Conservation (phyloP, 1,284 basidiomycete genomes). For the Trichosporon sp. region DNA sequence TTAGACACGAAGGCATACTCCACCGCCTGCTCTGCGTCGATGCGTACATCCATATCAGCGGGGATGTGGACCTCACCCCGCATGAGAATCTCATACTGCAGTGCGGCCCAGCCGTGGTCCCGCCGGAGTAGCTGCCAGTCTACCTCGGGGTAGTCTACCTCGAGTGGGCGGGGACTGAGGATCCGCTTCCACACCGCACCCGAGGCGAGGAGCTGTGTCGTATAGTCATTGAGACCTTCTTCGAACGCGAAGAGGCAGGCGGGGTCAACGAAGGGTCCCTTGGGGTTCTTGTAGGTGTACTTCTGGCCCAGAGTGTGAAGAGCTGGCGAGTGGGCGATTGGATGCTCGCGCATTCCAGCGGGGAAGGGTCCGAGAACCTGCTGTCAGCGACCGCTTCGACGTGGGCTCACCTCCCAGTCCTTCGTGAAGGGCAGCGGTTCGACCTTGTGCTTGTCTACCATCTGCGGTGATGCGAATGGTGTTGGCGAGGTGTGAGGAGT, state of each 20-base stretch:
- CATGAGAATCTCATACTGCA: conserved; percentile 37
- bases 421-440: background rate
- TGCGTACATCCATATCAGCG: conserved; percentile 13
- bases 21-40: conserved; percentile 37
- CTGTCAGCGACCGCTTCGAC: background rate
- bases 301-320: conserved; percentile 20
- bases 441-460: background rate
- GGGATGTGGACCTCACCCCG: conserved; percentile 20
- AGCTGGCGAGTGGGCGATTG: conserved; percentile 29
- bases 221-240: too few relatives aligned
- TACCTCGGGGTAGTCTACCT: background rate
- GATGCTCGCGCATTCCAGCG: conserved; percentile 45
- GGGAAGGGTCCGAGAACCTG: conserved; percentile 40
- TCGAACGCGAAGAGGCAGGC: background rate
- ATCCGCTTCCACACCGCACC: conserved; percentile 21
- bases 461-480: background rate
- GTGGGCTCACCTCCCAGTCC: background rate
- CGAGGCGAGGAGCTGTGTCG: background rate
- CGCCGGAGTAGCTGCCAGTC: conserved; percentile 40
- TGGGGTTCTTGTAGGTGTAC: background rate
- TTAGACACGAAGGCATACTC: conserved; percentile 40
- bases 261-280: background rate
- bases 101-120: conserved; percentile 44
- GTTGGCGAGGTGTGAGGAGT: background rate
- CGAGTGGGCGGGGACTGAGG: background rate